Conservation (phyloP, 805 yeast genomes). For the Cyberlindnera galapagoensis region DNA sequence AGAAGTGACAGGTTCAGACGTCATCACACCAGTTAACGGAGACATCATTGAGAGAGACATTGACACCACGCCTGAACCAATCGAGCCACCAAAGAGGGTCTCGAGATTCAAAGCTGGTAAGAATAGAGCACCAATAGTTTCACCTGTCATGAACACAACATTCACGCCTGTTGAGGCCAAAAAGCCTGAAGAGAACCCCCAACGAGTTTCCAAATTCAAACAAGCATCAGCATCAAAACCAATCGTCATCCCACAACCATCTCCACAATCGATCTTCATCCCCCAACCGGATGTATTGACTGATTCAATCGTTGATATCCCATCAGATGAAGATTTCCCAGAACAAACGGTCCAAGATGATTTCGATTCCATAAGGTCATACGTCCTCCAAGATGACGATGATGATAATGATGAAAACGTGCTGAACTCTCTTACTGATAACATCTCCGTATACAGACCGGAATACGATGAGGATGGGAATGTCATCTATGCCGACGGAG, state of each 20-base stretch:
- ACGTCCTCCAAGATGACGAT: conserved; percentile 16
- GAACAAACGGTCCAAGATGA: conserved; percentile 9
- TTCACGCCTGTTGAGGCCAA: conserved; percentile 1
- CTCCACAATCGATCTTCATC: too few relatives aligned
- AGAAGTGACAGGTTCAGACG: too few relatives aligned
- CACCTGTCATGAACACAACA: conserved; percentile 1
- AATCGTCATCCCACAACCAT: background rate
- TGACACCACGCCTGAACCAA: too few relatives aligned
- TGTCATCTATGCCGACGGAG: conserved; percentile 14
- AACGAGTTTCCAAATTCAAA: conserved; percentile 8
- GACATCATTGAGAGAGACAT: too few relatives aligned
- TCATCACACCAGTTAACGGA: too few relatives aligned
- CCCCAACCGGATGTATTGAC: too few relatives aligned
- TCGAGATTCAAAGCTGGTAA: conserved; percentile 24
- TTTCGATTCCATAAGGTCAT: conserved; percentile 11
- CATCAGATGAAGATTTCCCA: conserved; percentile 3
- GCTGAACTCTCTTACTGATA: conserved; percentile 15
- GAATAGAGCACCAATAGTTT: too few relatives aligned
- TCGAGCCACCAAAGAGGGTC: conserved; percentile 10
- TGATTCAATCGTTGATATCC: background rate
- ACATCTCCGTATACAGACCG: conserved; percentile 20
- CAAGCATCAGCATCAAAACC: conserved; percentile 1
- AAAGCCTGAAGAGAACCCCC: background rate
- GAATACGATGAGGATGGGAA: conserved; percentile 28
- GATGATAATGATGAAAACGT: conserved; percentile 17